A percentile compares a stretch with the other conserved stretches of the same genome.
Conservation (phyloP, 495 filamentous ascomycete species). For the Tuber borchii region DNA sequence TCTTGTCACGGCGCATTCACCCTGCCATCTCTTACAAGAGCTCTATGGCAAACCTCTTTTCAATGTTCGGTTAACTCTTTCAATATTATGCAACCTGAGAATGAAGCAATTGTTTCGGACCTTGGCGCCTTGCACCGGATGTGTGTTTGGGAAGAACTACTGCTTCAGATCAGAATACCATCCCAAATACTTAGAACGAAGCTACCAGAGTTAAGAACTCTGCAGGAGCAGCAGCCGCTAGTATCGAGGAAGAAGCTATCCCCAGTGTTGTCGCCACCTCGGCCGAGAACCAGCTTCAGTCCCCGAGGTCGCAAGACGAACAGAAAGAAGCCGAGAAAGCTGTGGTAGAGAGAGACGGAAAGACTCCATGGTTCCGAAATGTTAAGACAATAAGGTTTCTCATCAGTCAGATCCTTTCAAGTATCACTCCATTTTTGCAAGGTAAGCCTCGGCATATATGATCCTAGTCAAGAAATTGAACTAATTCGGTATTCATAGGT, state of each 20-base stretch:
- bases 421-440: constrained; percentile 42
- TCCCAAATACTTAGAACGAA: constrained; percentile 62
- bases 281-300: constrained; percentile 20
- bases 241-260: constrained; percentile 43
- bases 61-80: constrained; percentile 55
- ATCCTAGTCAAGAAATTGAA: not conserved
- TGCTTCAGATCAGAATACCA: constrained; percentile 60
- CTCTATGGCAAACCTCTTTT: constrained; percentile 61
- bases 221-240: constrained; percentile 47
- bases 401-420: constrained; percentile 60
- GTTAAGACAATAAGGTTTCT: constrained; percentile 67
- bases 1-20: constrained; percentile 64
- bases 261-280: constrained; percentile 26
- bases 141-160: constrained; percentile 75
- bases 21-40: constrained; percentile 65
- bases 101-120: constrained; percentile 43
- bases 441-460: constrained; percentile 18
- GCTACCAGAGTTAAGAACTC: constrained; percentile 53
- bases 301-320: constrained; percentile 31
- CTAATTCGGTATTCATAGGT: constrained; percentile 37
- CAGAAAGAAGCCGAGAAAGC: constrained; percentile 45
- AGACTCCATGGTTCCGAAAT: constrained; percentile 64
- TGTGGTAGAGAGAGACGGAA: constrained; percentile 46
- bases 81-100: constrained; percentile 49
- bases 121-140: constrained; percentile 70